Base-by-base conservation (phyloP, 371 early-diverging fungal species). In the Umbelopsis sp. region DNA sequence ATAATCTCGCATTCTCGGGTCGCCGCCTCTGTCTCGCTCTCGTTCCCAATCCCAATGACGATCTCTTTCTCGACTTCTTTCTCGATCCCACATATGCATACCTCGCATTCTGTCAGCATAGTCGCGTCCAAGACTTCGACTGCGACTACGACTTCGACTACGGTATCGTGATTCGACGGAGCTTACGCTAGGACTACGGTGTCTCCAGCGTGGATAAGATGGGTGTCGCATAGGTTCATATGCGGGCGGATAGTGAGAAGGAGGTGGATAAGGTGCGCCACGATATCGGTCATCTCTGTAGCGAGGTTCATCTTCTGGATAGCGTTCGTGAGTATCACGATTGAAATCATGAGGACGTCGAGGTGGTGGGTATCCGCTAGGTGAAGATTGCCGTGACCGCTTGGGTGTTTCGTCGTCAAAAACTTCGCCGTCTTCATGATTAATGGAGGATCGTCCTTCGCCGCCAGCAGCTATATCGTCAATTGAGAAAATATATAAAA, bases 161-260 rank as follows among this genome's bases (percentile, higher is more conserved):
- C 63, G 12, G 53, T 65, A 45, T 69, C 79, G 51, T 52, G 76
- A 67, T 67, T 74, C 81, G 67, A 70, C 71, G 0, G 72, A 79
- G 35, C 72, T 65, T 24, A 75, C 74, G 37, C 84, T 80, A 9
- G 76, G 74, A 50, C 80, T 86, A 32, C 82, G 79, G 32, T 73
- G 76, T 25, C 78, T 70, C 72, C 84, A 80, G 22, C 82, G 76
- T 50, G 77, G 73, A n/a, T 80, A 68, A 25, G 74, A 74, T 65
- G 76, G 74, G 46, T 77, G 80, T 25, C 85, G 72, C 35, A 79
- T 44, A 71, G 73, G 70, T 71, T 81, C 41, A 76, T 71, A 73
- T 66, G 80, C 75, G 14, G 76, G 70, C 25, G 76, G 75, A 38
- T 76, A 72, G 35, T 68, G 66, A 18, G 69, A 71, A 20, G 72